Evolutionary conservation across 129 eudicot species (phyloP).

Genomic region (Pittosporum tobira): DNA sequence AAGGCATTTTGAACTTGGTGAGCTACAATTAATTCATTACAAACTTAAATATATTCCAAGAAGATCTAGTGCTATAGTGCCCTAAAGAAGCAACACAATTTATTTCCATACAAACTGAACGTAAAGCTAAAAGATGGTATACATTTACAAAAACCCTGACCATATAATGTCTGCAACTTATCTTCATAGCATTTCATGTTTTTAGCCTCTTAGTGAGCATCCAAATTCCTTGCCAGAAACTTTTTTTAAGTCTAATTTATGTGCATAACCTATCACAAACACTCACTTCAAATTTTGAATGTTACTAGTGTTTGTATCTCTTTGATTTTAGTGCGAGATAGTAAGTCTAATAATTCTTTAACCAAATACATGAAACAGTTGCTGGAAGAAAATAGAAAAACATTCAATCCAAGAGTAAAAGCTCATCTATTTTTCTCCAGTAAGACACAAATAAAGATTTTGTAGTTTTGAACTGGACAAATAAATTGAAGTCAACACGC

Average conservation of each 20-base stretch:
- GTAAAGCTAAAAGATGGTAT: background rate
- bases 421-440: too few relatives aligned
- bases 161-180: background rate
- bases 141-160: background rate
- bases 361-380: too few relatives aligned
- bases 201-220: background rate
- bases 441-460: too few relatives aligned
- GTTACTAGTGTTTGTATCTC: too few relatives aligned
- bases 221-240: background rate
- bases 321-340: too few relatives aligned
- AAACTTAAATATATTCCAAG: background rate
- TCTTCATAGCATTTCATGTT: background rate
- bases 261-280: too few relatives aligned
- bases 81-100: background rate
- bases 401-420: conserved; percentile 5
- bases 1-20: background rate
- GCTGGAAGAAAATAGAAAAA: background rate
- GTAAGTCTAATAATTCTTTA: too few relatives aligned
- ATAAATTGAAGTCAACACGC: too few relatives aligned
- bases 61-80: too few relatives aligned
- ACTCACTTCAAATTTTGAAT: too few relatives aligned
- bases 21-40: background rate
- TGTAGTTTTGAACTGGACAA: too few relatives aligned
- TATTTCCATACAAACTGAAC: background rate
- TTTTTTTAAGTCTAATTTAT: background rate